Base-by-base conservation (phyloP, 495 filamentous ascomycete genomes). In the Lophiotrema nucula region DNA sequence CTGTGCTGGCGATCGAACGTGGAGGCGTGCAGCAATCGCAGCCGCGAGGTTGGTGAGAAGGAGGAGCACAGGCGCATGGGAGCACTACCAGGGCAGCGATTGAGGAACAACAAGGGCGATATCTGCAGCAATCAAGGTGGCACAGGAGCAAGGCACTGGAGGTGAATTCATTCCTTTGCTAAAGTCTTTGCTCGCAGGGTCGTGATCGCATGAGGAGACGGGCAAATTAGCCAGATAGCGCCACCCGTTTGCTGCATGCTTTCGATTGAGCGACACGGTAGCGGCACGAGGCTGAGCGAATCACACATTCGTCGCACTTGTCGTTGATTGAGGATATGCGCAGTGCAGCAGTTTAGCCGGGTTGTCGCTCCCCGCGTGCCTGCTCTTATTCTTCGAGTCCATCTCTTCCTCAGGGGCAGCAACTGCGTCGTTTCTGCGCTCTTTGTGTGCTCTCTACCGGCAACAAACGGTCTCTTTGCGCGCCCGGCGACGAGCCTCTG, bases 221-320 rank as follows among this genome's bases (percentile, higher is more conserved):
- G 5, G 51, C 39, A 45, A 55, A 56, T 56, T 56, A 56, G 53
- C 53, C 53, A 56, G 23, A 47, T 35, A 15, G 31, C 31, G 31
- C 31, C 31, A 35, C 31, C 8, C n/a, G n/a, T n/a, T n/a, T n/a
- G n/a, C n/a, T n/a, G n/a, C n/a, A n/a, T n/a, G n/a, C n/a, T n/a
- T n/a, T n/a, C n/a, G n/a, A n/a, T n/a, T n/a, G n/a, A n/a, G n/a
- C n/a, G n/a, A 47, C 12, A 22, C 44, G 47, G 27, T 22, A 5
- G 27, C 24, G 47, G 47, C 31, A 15, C 31, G 31, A 15, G 8
- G 31, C 8, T 15, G 31, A 35, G 31, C 49, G 49, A 53, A 53
- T 53, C 49, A 53, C 47, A 11, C 22, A 11, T 4, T 1, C 13
- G 19, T 11, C n/a, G 51, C 51, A 45, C 39, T 44, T 45, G 4